A percentile compares a stretch with the other conserved stretches of the same genome.
phyloP scores from a whole-genome alignment of 768 basidiomycete species.

The Leucogyrophana mollusca region DNA sequence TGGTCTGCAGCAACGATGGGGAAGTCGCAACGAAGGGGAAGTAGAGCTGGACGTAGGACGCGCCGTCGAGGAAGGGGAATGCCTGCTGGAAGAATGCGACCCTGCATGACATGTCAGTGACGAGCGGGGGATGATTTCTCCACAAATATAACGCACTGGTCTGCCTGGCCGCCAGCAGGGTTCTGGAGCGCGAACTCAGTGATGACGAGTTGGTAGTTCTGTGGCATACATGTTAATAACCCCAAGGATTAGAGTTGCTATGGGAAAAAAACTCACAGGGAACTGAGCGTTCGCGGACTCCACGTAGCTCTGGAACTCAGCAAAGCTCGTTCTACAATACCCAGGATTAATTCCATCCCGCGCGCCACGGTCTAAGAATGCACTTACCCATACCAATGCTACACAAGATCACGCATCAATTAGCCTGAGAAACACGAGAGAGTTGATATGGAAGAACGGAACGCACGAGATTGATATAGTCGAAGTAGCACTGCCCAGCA shows the following conservation, averaged over 20 bases:
- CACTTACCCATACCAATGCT: conserved; percentile 31
- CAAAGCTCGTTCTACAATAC: conserved; percentile 22
- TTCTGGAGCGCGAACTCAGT: conserved; percentile 33
- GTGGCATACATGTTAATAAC: not conserved
- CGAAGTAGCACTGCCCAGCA: conserved; percentile 31
- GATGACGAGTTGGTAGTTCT: conserved; percentile 26
- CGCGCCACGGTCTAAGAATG: not conserved
- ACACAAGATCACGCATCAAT: not conserved
- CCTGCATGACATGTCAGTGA: conserved; percentile 12
- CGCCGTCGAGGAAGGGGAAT: conserved; percentile 32
- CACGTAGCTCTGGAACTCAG: conserved; percentile 26
- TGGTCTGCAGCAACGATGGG: conserved; percentile 18
- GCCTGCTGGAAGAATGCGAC: conserved; percentile 32
- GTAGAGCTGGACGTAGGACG: conserved; percentile 31
- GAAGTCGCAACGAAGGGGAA: conserved; percentile 36
- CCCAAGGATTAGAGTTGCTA: too few relatives aligned
- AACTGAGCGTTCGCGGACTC: conserved; percentile 25
- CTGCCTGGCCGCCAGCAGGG: conserved; percentile 27
- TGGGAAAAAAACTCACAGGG: conserved; percentile 15
- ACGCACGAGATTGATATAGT: conserved; percentile 35
- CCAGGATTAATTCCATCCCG: too few relatives aligned
- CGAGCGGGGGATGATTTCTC: too few relatives aligned
- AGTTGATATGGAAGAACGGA: not conserved
- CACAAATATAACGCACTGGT: conserved; percentile 22
- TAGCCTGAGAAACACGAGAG: conserved; percentile 3